Conservation (phyloP, 1,284 basidiomycete species). For the Moesziomyces parantarcticus region DNA sequence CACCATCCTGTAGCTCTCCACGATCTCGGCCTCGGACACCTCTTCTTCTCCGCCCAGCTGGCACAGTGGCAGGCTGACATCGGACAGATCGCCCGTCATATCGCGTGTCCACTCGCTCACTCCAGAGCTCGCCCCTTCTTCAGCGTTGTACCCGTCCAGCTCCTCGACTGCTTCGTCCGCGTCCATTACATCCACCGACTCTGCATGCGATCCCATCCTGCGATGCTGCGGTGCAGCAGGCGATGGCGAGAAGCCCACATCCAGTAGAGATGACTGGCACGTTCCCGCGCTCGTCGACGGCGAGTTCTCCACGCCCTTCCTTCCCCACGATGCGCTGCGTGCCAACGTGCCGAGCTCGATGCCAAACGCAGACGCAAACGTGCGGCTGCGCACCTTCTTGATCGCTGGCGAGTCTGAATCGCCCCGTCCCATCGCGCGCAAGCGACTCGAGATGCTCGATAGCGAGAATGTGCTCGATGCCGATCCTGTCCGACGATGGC, state of each 20-base stretch:
- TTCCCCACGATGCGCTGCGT: conserved; percentile 6
- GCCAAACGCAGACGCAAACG: conserved; percentile 38
- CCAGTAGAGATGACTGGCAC: conserved; percentile 16
- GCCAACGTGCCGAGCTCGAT: conserved; percentile 27
- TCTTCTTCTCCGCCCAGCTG: background rate
- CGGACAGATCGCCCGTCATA: conserved; percentile 9
- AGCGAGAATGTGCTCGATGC: conserved; percentile 22
- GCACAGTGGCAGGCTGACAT: conserved; percentile 11
- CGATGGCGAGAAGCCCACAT: conserved; percentile 25
- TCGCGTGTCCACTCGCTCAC: background rate
- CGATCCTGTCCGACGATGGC: conserved; percentile 12
- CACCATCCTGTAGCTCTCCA: conserved; percentile 3
- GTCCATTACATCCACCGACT: conserved; percentile 39
- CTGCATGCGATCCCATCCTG: conserved; percentile 20
- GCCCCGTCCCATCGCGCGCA: conserved; percentile 14
- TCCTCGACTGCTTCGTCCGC: conserved; percentile 25
- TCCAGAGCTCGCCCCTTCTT: background rate
- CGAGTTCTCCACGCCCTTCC: conserved; percentile 14
- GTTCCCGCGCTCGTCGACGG: conserved; percentile 24
- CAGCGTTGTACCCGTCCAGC: conserved; percentile 1
- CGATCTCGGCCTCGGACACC: background rate
- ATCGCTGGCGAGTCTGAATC: background rate
- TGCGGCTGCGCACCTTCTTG: conserved; percentile 32
- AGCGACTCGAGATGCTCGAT: conserved; percentile 16
- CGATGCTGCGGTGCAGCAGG: conserved; percentile 10